Evolutionary conservation across 176 grass and related monocot genomes (phyloP).

Genomic region (Oryza nivara): DNA sequence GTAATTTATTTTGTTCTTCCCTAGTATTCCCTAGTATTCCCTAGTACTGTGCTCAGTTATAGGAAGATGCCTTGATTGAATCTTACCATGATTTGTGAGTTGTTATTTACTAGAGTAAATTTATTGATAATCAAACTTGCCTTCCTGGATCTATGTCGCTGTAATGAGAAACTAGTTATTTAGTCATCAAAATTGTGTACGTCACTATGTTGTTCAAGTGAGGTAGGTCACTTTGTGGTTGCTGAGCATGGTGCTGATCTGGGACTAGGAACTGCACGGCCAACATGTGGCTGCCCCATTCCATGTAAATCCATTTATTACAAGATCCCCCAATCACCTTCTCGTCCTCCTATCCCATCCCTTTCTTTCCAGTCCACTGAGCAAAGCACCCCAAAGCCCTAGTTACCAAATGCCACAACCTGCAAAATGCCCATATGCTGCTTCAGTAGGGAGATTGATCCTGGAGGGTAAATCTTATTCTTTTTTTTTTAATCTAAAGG

Average conservation of each 20-base stretch:
- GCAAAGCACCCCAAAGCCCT: too few relatives aligned
- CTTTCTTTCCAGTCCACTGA: background rate
- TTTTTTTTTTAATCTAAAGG: background rate
- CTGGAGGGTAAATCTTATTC: too few relatives aligned
- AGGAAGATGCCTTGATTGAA: slow-evolving; percentile 15
- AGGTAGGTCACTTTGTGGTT: background rate
- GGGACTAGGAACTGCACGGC: background rate
- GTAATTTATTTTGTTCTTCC: background rate
- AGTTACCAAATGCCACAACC: background rate
- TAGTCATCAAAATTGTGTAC: too few relatives aligned
- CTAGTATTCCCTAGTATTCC: slow-evolving; percentile 9
- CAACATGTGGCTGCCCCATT: background rate
- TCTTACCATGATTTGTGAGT: background rate
- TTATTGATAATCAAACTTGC: background rate
- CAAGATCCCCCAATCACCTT: background rate
- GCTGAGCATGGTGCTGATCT: background rate
- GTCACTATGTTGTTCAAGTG: too few relatives aligned
- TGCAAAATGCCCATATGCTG: background rate
- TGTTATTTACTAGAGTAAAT: background rate
- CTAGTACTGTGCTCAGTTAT: background rate
- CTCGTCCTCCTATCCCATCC: background rate
- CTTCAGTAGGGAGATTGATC: background rate
- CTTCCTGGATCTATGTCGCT: too few relatives aligned
- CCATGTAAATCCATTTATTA: background rate
- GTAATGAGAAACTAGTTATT: too few relatives aligned